Percentiles rank a stretch among this genome's conserved stretches.
These are phyloP conservation scores for Ochetophila trinervis DNA, from an alignment of 306 rosid species.

Conservation along the genomic window DNA sequence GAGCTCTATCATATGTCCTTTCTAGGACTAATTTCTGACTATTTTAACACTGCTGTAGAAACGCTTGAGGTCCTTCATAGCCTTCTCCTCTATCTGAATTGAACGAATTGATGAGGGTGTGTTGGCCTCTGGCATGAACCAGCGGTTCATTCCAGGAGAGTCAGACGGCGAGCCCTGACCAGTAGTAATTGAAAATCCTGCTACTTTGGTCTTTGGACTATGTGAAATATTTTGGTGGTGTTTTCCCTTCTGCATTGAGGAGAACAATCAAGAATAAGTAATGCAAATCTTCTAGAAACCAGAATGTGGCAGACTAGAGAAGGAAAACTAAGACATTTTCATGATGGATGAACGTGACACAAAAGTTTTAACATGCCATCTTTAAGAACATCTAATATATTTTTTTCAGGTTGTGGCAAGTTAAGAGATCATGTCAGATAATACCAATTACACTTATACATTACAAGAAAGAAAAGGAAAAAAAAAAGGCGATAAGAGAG, in stretches of 20 bases:
- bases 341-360: background rate
- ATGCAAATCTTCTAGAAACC: background rate
- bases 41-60: conserved; percentile 84
- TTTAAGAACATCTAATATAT: too few species aligned
- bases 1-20: conserved; percentile 8
- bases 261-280: conserved; percentile 11
- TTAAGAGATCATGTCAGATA: background rate
- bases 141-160: conserved; percentile 61
- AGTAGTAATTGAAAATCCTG: conserved; percentile 63
- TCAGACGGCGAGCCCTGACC: conserved; percentile 86
- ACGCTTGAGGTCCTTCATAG: conserved; percentile 96
- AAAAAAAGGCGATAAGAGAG: background rate
- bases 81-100: conserved; percentile 92
- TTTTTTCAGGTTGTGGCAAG: background rate
- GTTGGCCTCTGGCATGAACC: conserved; percentile 89
- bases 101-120: conserved; percentile 86
- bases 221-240: conserved; percentile 58
- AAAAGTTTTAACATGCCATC: background rate
- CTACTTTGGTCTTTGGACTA: conserved; percentile 73
- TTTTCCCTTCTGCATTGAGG: conserved; percentile 49
- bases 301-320: background rate
- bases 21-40: conserved; percentile 51
- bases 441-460: background rate
- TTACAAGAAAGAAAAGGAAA: background rate
- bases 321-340: background rate